Evolutionary conservation across 2,329 filamentous ascomycete genomes (phyloP).

Genomic region (Colletotrichum kahawae): DNA sequence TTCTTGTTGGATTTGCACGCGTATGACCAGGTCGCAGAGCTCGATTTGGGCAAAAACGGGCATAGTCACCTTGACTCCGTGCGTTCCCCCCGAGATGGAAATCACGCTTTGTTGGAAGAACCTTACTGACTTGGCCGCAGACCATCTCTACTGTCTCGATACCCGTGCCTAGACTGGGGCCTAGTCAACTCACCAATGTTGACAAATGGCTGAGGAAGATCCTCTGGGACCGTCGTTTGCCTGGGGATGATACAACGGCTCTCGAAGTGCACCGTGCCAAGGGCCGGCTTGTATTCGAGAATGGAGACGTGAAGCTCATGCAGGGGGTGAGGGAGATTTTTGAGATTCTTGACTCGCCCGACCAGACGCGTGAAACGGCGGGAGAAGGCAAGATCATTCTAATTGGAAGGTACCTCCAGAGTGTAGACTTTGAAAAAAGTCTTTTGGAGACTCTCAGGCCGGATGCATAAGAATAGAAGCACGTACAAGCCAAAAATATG

Average conservation of each 20-base stretch:
- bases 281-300: constrained; percentile 71
- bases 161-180: constrained; percentile 63
- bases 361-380: constrained; percentile 31
- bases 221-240: constrained; percentile 79
- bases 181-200: constrained; percentile 64
- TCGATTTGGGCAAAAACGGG: constrained; percentile 76
- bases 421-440: constrained; percentile 57
- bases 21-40: constrained; percentile 79
- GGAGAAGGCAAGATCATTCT: constrained; percentile 64
- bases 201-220: constrained; percentile 84
- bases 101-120: not conserved
- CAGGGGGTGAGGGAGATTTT: constrained; percentile 95
- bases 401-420: constrained; percentile 62
- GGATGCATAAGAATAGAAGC: not conserved
- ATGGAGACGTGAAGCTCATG: constrained; percentile 75
- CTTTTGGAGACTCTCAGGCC: constrained; percentile 25
- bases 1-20: constrained; percentile 89
- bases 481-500: not conserved
- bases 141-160: constrained; percentile 86
- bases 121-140: constrained; percentile 45
- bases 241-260: constrained; percentile 40
- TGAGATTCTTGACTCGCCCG: constrained; percentile 76
- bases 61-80: constrained; percentile 92
- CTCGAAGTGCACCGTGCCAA: constrained; percentile 92
- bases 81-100: constrained; percentile 35